Base-by-base conservation (phyloP, 179 eudicot species). In the Camellia oleifera region DNA sequence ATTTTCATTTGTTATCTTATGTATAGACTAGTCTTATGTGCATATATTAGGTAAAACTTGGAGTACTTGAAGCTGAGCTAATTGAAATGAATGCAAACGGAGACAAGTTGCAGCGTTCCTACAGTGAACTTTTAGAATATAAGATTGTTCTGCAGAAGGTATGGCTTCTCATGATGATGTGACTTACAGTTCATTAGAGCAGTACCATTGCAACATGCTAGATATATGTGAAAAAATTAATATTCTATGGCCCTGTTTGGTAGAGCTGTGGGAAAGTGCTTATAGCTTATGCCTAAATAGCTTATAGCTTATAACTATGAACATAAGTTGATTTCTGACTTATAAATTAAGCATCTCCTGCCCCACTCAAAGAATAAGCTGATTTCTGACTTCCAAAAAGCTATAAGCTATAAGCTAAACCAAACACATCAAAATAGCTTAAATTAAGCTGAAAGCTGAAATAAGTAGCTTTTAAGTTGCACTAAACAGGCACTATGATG, bases 111-210 rank as follows among this genome's bases (percentile, higher is more conserved):
- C 98, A 90, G 83, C 94, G 99, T 64, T 79, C 93, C 78, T 88
- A 94, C 83, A 90, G 88, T 89, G 99, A 94, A 65, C 97, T 94
- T 81, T 83, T 85, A 45, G 99, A 96, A 79, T 96, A 94, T 87
- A 96, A 90, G 89, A 91, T 96, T 84, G 93, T 96, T 46, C 78
- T 94, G 77, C 91, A 90, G 85, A 95, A 95, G 94, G 99, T 92
- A 81, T 53, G 73, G n/a, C 20, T 72, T 69, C 68, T 76, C 67
- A 14, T 74, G 42, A 66, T 32, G 23, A 20, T 77, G 77, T 70
- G 63, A 62, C 74, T 71, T 54, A 53, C 11, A 17, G 52, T 3
- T 17, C 18, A 26, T 65, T 67, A 56, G 42, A 68, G 26, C 4
- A 50, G 12, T n/a, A 40, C 10, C 42, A 54, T 42, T 44, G 11